These are phyloP conservation scores for Ganoderma leucocontextum DNA, from an alignment of 1,284 basidiomycete genomes.

Conservation along the genomic window DNA sequence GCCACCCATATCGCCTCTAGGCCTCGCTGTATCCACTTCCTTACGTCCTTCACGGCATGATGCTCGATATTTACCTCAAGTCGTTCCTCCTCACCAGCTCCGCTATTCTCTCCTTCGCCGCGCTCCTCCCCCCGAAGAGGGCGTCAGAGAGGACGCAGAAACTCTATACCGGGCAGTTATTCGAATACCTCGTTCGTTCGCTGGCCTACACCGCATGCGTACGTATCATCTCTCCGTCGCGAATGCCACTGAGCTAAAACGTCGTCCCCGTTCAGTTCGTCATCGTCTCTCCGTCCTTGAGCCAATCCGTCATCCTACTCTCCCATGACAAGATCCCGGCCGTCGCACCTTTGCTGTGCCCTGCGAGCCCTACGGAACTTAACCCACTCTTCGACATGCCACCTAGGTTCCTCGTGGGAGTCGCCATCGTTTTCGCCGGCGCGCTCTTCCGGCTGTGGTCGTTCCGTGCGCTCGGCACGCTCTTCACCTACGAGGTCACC, in stretches of 20 bases:
- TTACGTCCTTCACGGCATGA: not conserved
- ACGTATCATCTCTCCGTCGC: not conserved
- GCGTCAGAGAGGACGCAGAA: slow-evolving; percentile 4
- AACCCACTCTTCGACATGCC: slow-evolving; percentile 14
- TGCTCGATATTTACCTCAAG: slow-evolving; percentile 6
- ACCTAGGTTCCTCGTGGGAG: slow-evolving; percentile 31
- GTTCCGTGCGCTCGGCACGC: slow-evolving; percentile 34
- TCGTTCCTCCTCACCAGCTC: slow-evolving; percentile 2
- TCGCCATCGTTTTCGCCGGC: slow-evolving; percentile 25
- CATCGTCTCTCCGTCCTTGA: slow-evolving; percentile 12
- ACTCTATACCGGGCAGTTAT: slow-evolving; percentile 20
- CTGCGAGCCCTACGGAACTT: slow-evolving; percentile 8
- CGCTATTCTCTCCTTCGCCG: slow-evolving; percentile 1
- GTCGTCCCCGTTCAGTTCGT: slow-evolving; percentile 3
- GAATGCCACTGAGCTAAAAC: not conserved
- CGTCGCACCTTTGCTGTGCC: not conserved
- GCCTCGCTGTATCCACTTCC: not conserved
- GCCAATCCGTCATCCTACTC: slow-evolving; percentile 30
- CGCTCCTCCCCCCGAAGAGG: not conserved
- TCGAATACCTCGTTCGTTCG: slow-evolving; percentile 22
- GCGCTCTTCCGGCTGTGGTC: slow-evolving; percentile 34
- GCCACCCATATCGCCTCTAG: not conserved
- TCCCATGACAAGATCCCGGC: slow-evolving; percentile 38
- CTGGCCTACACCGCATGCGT: slow-evolving; percentile 16
- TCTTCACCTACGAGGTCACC: slow-evolving; percentile 41